Evolutionary conservation across 1,284 basidiomycete genomes (phyloP), one percentile per base, ranked within the genome.

Genomic region (Heterobasidion parviporum): DNA sequence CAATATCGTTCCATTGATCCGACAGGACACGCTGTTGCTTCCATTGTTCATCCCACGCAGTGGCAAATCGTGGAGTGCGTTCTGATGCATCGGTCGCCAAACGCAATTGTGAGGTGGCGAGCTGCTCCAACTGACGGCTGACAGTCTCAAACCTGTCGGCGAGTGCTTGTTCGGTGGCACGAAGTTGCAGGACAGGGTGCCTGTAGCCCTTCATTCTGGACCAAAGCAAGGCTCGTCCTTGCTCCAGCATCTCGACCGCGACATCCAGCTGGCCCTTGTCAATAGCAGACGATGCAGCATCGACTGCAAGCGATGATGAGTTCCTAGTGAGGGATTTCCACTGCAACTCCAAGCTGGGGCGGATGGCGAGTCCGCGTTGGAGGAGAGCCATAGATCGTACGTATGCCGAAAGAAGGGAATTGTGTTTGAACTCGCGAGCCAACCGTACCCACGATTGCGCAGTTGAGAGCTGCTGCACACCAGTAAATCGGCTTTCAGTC

Each of bases 221-320:
- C 69, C 69, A 72, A 3, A 72, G 58, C 8, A 71, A 45, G 1
- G 65, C 58, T 18, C 69, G 55, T 3, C 70, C 69, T 52, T 64
- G 62, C 55, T 72, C 71, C 1, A 72, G 57, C 18, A 69, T 52
- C 49, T 69, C 69, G 8, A 81, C 61, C 3, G 70, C 69, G 15
- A 60, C 55, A 8, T 65, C 57, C 54, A 72, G 69, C 53, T 72
- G 65, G 7, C 61, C 60, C 10, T 62, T 20, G 1, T 67, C 67
- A 20, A 76, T 71, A 2, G 68, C 64, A 57, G 64, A 69, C 14
- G 68, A 61, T 5, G 71, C 72, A 15, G 71, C 70, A 54, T 74
- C 73, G 50, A 50, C 49, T 4, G 56, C 16, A n/a, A 54, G 50
- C 1, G 9, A 34, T 4, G n/a, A 15, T 14, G 6, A 41, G 12